A percentile compares a stretch with the other conserved stretches of the same genome.
Conservation (phyloP, 345 rosid species). For the Physaria fendleri region DNA sequence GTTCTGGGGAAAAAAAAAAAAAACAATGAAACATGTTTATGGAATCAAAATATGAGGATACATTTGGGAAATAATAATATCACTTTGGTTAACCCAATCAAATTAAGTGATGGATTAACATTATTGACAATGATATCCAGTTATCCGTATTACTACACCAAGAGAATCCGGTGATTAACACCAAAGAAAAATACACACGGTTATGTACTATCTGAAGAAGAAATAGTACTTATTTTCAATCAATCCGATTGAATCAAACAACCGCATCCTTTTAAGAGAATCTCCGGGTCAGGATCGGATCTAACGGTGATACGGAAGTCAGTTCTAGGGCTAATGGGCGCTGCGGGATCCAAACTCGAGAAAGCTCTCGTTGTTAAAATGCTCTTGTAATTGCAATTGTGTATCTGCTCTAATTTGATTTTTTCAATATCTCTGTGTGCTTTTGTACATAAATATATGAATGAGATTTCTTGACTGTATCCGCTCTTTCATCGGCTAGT, state of each 20-base stretch:
- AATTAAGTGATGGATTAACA: too few species aligned
- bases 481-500: not conserved
- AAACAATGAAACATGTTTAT: too few species aligned
- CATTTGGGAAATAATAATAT: too few species aligned
- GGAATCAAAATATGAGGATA: too few species aligned
- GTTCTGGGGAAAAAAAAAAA: too few species aligned
- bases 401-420: not conserved
- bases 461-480: not conserved
- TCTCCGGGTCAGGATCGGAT: slow-evolving; percentile 33
- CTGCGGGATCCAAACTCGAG: slow-evolving; percentile 98
- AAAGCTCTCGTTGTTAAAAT: slow-evolving; percentile 58
- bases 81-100: too few species aligned
- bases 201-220: too few species aligned
- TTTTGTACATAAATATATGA: not conserved
- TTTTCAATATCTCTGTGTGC: not conserved
- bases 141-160: too few species aligned
- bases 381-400: not conserved
- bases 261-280: not conserved
- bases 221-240: too few species aligned
- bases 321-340: slow-evolving; percentile 60
- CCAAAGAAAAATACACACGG: too few species aligned
- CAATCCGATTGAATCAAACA: slow-evolving; percentile 27
- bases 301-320: slow-evolving; percentile 30
- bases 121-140: too few species aligned
- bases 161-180: too few species aligned